These are phyloP conservation scores for Carex scoparia DNA, from an alignment of 176 grass and related monocot genomes.

Conservation along the genomic window DNA sequence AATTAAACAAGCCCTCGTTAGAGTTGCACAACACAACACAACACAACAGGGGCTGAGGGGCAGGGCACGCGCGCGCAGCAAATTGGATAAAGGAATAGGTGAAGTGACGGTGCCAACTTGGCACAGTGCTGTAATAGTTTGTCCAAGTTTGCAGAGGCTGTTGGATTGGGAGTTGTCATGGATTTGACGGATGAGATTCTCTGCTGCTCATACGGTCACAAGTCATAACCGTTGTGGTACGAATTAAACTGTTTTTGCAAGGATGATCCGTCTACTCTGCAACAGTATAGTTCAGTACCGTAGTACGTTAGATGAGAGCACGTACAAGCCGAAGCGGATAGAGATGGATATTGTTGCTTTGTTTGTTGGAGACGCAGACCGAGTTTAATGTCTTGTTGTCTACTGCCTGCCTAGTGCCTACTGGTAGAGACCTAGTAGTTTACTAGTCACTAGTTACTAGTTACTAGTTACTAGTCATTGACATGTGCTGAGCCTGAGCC, in stretches of 20 bases:
- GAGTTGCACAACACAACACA: background rate
- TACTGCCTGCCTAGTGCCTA: no score
- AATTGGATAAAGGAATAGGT: background rate
- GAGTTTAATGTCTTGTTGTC: background rate
- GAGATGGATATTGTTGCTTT: background rate
- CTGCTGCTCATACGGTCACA: background rate
- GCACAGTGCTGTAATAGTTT: background rate
- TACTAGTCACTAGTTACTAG: no score
- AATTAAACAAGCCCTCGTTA: background rate
- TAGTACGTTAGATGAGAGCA: background rate
- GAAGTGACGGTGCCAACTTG: background rate
- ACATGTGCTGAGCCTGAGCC: no score
- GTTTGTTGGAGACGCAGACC: background rate
- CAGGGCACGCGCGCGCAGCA: background rate
- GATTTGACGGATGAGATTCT: constrained; percentile 8
- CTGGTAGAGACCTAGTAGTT: no score
- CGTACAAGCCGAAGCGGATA: background rate
- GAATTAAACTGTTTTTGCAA: background rate
- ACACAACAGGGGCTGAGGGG: no score
- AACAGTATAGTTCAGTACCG: background rate
- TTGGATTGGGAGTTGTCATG: background rate
- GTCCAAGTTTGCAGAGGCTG: background rate
- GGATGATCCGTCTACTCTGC: background rate
- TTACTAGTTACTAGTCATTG: no score
- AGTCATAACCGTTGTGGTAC: background rate